Conservation (phyloP, 106 monocot genomes). For the Phalaenopsis aphrodite region DNA sequence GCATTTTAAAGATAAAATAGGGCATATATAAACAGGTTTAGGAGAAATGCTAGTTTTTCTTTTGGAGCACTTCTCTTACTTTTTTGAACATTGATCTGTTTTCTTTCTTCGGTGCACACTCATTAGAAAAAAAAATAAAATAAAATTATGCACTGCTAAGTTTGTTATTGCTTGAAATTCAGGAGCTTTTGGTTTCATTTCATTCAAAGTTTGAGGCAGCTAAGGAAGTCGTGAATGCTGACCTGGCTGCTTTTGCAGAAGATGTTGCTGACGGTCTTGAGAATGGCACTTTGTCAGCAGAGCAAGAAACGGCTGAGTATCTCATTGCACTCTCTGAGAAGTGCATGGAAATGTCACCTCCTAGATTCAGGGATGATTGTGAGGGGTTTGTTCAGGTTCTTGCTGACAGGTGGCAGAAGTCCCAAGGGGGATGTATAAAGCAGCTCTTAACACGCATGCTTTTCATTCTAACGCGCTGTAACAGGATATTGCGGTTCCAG, state of each 20-base stretch:
- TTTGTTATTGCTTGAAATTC: conserved; percentile 13
- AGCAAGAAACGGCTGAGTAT: conserved; percentile 22
- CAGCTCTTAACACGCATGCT: conserved; percentile 51
- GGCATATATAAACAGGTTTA: not conserved
- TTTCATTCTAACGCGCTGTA: conserved; percentile 60
- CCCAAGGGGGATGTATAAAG: conserved; percentile 22
- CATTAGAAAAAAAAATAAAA: too few relatives aligned
- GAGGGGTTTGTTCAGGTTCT: conserved; percentile 55
- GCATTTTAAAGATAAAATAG: not conserved
- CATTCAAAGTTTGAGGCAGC: conserved; percentile 49
- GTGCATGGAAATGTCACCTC: conserved; percentile 42
- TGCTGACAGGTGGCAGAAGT: conserved; percentile 34
- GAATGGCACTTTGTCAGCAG: conserved; percentile 24
- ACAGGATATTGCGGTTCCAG: conserved; percentile 55
- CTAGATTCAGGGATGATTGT: conserved; percentile 46
- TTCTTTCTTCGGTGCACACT: not conserved
- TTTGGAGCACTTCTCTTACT: too few relatives aligned
- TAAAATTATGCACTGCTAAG: not conserved
- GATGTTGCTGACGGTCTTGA: conserved; percentile 38
- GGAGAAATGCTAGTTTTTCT: too few relatives aligned
- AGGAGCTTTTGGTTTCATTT: conserved; percentile 55
- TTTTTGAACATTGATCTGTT: not conserved
- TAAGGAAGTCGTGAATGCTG: conserved; percentile 47
- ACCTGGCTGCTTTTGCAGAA: conserved; percentile 36
- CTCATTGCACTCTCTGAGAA: conserved; percentile 36